Evolutionary conservation across 1,284 basidiomycete species (phyloP).

Genomic region (Hortiboletus rubellus): DNA sequence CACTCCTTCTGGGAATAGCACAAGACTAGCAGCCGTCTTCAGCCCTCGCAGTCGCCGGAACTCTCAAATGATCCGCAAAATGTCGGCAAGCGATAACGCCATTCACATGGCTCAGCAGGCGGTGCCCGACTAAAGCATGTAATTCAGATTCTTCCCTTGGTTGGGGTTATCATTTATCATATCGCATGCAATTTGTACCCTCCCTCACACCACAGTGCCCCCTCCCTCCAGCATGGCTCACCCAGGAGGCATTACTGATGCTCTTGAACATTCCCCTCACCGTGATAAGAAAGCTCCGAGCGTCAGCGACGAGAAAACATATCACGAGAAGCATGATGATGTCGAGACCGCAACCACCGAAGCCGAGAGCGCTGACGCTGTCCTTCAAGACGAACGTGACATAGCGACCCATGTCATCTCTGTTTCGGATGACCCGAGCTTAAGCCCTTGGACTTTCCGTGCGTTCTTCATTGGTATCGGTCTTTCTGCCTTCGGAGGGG

Average conservation of each 20-base stretch:
- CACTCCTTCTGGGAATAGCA: too few species aligned
- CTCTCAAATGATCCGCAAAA: too few species aligned
- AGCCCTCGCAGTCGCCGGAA: too few species aligned
- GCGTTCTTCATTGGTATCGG: conserved; percentile 58
- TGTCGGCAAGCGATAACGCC: not conserved
- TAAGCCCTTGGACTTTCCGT: conserved; percentile 59
- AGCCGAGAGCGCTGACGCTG: conserved; percentile 21
- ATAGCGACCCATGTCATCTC: conserved; percentile 55
- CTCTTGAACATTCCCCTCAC: not conserved
- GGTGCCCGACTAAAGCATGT: not conserved
- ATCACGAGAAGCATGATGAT: conserved; percentile 36
- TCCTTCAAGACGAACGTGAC: conserved; percentile 46
- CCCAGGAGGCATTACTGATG: conserved; percentile 5
- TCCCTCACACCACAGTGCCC: not conserved
- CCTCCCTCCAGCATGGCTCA: conserved; percentile 15
- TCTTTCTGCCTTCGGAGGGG: conserved; percentile 59
- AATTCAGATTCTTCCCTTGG: not conserved
- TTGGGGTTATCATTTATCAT: not conserved
- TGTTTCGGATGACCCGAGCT: conserved; percentile 52
- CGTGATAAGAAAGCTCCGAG: conserved; percentile 7
- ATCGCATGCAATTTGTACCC: not conserved
- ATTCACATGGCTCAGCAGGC: not conserved
- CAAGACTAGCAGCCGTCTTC: too few species aligned
- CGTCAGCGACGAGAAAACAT: conserved; percentile 36
- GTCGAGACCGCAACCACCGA: conserved; percentile 33